Evolutionary conservation across 495 filamentous ascomycete species (phyloP).

Genomic region (Pyronema omphalodes): DNA sequence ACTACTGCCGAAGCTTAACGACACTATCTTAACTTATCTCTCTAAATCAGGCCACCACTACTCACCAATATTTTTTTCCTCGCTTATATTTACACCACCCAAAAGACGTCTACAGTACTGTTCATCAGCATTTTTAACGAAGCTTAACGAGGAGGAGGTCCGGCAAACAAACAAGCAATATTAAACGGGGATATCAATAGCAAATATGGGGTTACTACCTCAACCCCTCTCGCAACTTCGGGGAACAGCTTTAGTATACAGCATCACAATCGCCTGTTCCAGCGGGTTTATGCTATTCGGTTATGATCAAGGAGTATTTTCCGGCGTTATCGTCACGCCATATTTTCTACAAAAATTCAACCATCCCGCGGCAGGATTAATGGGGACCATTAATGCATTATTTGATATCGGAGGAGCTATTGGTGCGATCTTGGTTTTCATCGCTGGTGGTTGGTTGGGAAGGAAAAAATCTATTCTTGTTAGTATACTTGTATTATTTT

Average conservation of each 20-base stretch:
- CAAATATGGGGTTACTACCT: background rate
- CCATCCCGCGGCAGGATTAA: conserved; percentile 27
- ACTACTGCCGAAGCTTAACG: too few species aligned
- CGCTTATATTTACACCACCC: too few species aligned
- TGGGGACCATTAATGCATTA: conserved; percentile 31
- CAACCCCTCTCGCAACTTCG: background rate
- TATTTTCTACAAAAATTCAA: conserved; percentile 22
- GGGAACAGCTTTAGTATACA: conserved; percentile 16
- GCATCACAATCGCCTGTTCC: conserved; percentile 29
- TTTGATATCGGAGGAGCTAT: conserved; percentile 33
- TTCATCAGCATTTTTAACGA: too few species aligned
- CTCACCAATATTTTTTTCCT: too few species aligned
- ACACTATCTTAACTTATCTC: too few species aligned
- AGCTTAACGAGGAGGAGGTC: too few species aligned
- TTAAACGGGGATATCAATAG: background rate
- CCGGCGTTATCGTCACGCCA: conserved; percentile 14
- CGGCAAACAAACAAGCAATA: too few species aligned
- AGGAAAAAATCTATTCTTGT: conserved; percentile 29
- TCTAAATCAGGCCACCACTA: too few species aligned
- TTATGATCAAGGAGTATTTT: conserved; percentile 32
- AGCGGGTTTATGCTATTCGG: conserved; percentile 31
- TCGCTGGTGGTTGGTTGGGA: conserved; percentile 29
- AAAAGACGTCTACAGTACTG: too few species aligned
- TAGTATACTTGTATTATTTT: conserved; percentile 29
- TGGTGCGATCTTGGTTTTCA: conserved; percentile 29